phyloP scores from a whole-genome alignment of 164 flowering plant species.

The Piper betle region DNA sequence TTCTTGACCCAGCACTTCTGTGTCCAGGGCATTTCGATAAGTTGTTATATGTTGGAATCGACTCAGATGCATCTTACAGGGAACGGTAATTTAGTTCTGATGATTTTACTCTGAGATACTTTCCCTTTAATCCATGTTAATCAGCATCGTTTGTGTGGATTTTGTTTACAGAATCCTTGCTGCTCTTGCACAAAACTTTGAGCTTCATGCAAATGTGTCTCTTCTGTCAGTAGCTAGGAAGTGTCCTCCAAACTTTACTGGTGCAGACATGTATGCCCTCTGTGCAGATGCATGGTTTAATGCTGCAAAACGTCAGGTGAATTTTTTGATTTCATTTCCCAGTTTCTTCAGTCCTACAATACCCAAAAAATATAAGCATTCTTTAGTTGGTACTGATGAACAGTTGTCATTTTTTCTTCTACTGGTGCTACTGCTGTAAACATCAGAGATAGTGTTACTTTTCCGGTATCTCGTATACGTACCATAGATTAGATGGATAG shows the following conservation, averaged over 20 bases:
- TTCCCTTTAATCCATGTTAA: slow-evolving; percentile 7
- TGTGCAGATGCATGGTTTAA: slow-evolving; percentile 90
- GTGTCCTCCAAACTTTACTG: slow-evolving; percentile 87
- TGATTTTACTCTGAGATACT: background rate
- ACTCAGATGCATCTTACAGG: slow-evolving; percentile 68
- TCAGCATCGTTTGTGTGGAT: slow-evolving; percentile 1
- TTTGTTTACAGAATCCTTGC: slow-evolving; percentile 51
- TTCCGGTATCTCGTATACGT: too few species aligned
- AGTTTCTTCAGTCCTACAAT: background rate
- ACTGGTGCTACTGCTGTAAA: background rate
- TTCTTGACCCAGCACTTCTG: slow-evolving; percentile 89
- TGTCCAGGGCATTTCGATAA: slow-evolving; percentile 96
- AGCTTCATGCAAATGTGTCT: slow-evolving; percentile 67
- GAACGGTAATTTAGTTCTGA: slow-evolving; percentile 41
- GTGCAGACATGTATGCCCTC: slow-evolving; percentile 75
- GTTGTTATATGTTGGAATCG: slow-evolving; percentile 84
- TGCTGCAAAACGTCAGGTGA: slow-evolving; percentile 83
- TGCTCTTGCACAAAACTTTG: slow-evolving; percentile 84
- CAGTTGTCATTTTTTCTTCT: background rate
- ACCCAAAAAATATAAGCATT: background rate
- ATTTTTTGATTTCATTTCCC: background rate
- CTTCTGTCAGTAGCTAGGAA: slow-evolving; percentile 52
- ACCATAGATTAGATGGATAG: too few species aligned
- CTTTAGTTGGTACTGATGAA: background rate
- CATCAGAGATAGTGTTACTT: too few species aligned